A percentile compares a stretch with the other conserved stretches of the same genome.
phyloP scores from a whole-genome alignment of 352 stramenopile species.

The Phytophthora pisi region DNA sequence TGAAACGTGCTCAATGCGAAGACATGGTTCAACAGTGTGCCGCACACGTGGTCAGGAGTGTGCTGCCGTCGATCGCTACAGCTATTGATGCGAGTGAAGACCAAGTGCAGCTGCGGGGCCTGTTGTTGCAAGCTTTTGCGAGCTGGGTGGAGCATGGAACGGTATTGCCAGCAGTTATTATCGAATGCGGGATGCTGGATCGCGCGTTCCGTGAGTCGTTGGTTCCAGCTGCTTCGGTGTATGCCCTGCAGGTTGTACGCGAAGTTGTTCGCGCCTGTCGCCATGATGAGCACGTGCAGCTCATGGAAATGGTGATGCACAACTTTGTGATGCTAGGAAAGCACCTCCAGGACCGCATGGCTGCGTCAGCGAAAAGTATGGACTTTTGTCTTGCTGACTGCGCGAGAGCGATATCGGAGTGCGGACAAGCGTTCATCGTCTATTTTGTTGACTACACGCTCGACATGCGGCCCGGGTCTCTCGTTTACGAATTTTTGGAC shows the following conservation, averaged over 20 bases:
- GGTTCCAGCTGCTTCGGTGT: conserved; percentile 39
- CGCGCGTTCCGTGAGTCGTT: conserved; percentile 66
- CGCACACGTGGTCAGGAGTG: conserved; percentile 57
- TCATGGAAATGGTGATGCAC: conserved; percentile 83
- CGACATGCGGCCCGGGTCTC: conserved; percentile 55
- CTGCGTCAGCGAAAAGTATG: conserved; percentile 31
- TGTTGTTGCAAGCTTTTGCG: conserved; percentile 68
- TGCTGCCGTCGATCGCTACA: conserved; percentile 61
- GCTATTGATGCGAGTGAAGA: conserved; percentile 63
- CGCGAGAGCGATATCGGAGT: conserved; percentile 69
- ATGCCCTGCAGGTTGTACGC: conserved; percentile 65
- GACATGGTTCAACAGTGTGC: conserved; percentile 71
- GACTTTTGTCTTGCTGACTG: conserved; percentile 57
- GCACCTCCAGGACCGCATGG: conserved; percentile 48
- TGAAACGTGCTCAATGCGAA: conserved; percentile 66
- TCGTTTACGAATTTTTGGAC: conserved; percentile 82
- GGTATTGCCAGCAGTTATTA: conserved; percentile 53
- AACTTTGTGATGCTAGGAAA: conserved; percentile 80
- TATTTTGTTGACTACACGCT: conserved; percentile 84
- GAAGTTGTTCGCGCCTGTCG: conserved; percentile 71
- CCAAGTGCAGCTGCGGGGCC: conserved; percentile 46
- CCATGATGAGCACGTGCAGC: conserved; percentile 59
- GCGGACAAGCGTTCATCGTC: conserved; percentile 75
- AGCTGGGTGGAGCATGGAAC: conserved; percentile 82
- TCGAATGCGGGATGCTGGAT: conserved; percentile 66